Conservation (phyloP, 2,329 filamentous ascomycete species). For the Penicillium sp. region DNA sequence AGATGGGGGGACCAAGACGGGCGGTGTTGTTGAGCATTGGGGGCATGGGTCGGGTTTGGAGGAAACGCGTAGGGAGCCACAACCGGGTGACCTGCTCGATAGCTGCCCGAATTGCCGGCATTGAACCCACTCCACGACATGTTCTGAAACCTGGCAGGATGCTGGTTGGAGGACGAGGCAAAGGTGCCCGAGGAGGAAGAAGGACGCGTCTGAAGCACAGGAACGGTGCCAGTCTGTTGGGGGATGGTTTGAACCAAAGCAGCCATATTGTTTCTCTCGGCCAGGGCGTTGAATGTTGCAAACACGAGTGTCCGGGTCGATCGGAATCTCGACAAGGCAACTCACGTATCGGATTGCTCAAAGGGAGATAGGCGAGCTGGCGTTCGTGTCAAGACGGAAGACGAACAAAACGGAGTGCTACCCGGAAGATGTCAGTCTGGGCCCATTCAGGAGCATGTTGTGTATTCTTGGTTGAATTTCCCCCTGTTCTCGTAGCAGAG, state of each 20-base stretch:
- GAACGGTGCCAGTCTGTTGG: constrained; percentile 70
- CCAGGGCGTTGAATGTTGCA: constrained; percentile 11
- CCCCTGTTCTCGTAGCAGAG: not conserved
- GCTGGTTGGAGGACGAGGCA: constrained; percentile 29
- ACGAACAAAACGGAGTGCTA: constrained; percentile 21
- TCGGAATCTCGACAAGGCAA: constrained; percentile 21
- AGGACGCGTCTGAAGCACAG: constrained; percentile 74
- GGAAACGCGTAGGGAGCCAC: constrained; percentile 78
- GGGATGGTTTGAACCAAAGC: constrained; percentile 80
- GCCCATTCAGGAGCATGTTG: not conserved
- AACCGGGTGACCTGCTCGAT: constrained; percentile 56
- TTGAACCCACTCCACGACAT: constrained; percentile 46
- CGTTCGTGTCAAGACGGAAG: constrained; percentile 16
- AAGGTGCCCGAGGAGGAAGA: constrained; percentile 64
- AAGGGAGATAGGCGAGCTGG: not conserved
- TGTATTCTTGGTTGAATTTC: not conserved
- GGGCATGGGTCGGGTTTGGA: constrained; percentile 59
- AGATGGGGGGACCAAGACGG: constrained; percentile 56
- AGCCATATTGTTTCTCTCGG: constrained; percentile 64
- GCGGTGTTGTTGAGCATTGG: constrained; percentile 50
- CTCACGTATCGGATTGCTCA: constrained; percentile 6
- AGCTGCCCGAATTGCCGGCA: constrained; percentile 42
- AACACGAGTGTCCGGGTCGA: constrained; percentile 21
- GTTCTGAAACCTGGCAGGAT: constrained; percentile 38
- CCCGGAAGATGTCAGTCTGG: constrained; percentile 24